Evolutionary conservation across 345 rosid species (phyloP).

Genomic region (Arabis hirsuta): DNA sequence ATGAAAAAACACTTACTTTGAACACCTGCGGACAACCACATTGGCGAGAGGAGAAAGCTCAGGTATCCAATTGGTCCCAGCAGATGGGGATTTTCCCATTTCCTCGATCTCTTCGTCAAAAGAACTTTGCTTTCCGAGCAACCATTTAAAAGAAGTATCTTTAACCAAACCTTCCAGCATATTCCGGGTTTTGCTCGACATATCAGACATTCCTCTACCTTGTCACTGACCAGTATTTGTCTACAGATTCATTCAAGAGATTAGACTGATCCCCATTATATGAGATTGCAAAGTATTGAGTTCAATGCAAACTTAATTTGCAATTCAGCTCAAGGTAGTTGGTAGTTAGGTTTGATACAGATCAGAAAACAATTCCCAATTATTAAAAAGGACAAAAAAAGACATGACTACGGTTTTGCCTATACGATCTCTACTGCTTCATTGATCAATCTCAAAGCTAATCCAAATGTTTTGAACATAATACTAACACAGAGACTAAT

Average conservation of each 20-base stretch:
- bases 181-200: conserved; percentile 66
- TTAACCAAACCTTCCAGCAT: conserved; percentile 77
- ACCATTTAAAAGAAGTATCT: conserved; percentile 90
- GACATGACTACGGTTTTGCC: neutral
- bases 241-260: conserved; percentile 13
- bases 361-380: neutral
- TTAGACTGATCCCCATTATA: neutral
- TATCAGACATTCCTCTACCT: conserved; percentile 34
- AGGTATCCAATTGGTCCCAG: conserved; percentile 70
- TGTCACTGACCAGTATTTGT: neutral
- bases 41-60: conserved; percentile 91
- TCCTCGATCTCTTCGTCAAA: conserved; percentile 86
- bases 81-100: conserved; percentile 78
- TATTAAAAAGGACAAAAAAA: too few species aligned
- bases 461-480: neutral
- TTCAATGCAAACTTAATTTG: conserved; percentile 1
- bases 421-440: conserved; percentile 15
- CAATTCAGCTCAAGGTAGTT: conserved; percentile 27
- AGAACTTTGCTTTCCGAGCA: conserved; percentile 65
- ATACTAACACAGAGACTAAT: conserved; percentile 12
- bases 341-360: conserved; percentile 34
- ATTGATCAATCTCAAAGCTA: neutral
- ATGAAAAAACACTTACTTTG: conserved; percentile 64
- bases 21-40: conserved; percentile 84
- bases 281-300: neutral